Base-by-base conservation (phyloP, 2,329 filamentous ascomycete species). In the Diaporthe sp. region DNA sequence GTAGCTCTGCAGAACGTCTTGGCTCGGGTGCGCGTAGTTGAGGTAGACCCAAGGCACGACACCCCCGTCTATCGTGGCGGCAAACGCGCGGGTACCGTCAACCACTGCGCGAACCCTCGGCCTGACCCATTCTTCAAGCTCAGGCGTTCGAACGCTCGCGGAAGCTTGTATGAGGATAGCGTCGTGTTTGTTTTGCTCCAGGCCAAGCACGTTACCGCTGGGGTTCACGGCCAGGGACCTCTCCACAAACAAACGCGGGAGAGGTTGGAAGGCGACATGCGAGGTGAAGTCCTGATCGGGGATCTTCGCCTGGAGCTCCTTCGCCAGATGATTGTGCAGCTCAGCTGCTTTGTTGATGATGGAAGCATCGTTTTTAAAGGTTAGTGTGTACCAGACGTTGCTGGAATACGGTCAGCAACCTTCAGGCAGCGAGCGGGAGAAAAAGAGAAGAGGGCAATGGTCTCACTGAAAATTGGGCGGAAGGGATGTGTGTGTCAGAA, bases 351-450 rank as follows among this genome's bases (percentile, higher is more conserved):
- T 71, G 4, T 13, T 2, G 25, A 61, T 33, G 10, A 71, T 50
- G 7, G 35, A 10, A 10, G 30, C 19, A 17, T 61, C 55, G n/a
- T 71, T 61, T 13, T 71, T 61, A 30, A 71, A 61, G 28, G 69
- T 47, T 5, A 52, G 12, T 22, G 69, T 61, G 40, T 50, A 61
- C 69, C 69, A 71, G 12, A 71, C 19, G 30, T 71, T 61, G 40
- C 55, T 70, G 17, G 4, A 17, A 6, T 6, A 22, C 6, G 28
- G 28, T 55, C 52, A 55, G 52, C 3, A 8, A 55, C 52, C 13
- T 30, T 13, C 50, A 7, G 4, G 25, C 13, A 54, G 50, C 50
- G 10, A 10, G 13, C 30, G 1, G 6, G 15, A 55, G 52, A 17
- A 30, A 35, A 3, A 35, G 6, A 8, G 8, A 30, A n/a, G 6